phyloP scores from a whole-genome alignment of 2,329 filamentous ascomycete genomes.

The Xylariomycetidae sp. region DNA sequence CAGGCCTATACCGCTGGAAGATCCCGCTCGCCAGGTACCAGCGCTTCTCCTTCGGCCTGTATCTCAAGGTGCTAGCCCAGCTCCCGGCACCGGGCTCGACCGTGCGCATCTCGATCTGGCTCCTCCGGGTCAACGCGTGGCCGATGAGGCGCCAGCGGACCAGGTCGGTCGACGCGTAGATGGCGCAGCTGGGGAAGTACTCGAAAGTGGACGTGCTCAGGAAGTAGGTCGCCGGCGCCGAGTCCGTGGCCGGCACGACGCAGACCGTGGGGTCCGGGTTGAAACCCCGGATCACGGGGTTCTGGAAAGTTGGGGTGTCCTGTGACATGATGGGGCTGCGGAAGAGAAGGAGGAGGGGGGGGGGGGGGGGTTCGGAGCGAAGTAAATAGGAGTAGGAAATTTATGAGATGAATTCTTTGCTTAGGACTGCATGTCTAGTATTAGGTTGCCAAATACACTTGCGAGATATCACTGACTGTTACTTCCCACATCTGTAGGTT shows the following conservation, averaged over 20 bases:
- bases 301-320: conserved; percentile 24
- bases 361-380: too few relatives aligned
- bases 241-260: conserved; percentile 24
- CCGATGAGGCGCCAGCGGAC: conserved; percentile 49
- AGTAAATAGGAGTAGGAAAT: too few relatives aligned
- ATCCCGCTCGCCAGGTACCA: conserved; percentile 44
- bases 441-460: too few relatives aligned
- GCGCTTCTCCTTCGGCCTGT: conserved; percentile 31
- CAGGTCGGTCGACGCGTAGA: conserved; percentile 53
- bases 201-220: conserved; percentile 60
- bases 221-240: conserved; percentile 40
- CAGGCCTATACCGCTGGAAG: conserved; percentile 39
- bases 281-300: conserved; percentile 56
- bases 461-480: too few relatives aligned
- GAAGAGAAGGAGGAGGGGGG: background rate
- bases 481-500: too few relatives aligned
- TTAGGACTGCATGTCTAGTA: too few relatives aligned
- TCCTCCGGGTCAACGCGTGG: conserved; percentile 45
- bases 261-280: conserved; percentile 56
- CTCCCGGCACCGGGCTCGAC: conserved; percentile 46
- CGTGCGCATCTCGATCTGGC: conserved; percentile 47
- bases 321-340: conserved; percentile 2
- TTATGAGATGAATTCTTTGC: too few relatives aligned
- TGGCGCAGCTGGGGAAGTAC: conserved; percentile 56
- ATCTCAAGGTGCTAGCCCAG: conserved; percentile 44